phyloP scores from a whole-genome alignment of 2,329 filamentous ascomycete species.

The Cladorrhinum sp. region DNA sequence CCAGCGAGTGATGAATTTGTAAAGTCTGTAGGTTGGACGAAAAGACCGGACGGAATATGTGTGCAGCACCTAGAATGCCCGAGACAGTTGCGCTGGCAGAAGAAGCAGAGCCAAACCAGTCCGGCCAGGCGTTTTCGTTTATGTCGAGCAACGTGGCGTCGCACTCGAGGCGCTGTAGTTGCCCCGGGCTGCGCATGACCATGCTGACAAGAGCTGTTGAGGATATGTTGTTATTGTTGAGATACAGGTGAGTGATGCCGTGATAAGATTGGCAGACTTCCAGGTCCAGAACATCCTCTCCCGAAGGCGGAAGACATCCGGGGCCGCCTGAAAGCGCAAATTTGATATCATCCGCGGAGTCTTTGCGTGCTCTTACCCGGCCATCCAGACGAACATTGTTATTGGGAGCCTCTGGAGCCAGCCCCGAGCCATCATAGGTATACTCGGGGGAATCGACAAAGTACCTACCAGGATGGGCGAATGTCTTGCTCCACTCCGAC shows the following conservation, averaged over 20 bases:
- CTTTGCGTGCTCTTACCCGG: conserved; percentile 29
- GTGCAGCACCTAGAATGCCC: conserved; percentile 44
- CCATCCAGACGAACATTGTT: conserved; percentile 37
- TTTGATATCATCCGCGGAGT: conserved; percentile 36
- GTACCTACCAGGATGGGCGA: conserved; percentile 46
- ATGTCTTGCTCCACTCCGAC: conserved; percentile 43
- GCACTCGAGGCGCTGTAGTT: conserved; percentile 53
- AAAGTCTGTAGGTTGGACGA: conserved; percentile 52
- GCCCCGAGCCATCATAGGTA: conserved; percentile 12
- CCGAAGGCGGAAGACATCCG: conserved; percentile 11
- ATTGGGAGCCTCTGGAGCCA: conserved; percentile 24
- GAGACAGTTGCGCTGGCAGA: conserved; percentile 33
- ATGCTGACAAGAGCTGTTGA: conserved; percentile 42
- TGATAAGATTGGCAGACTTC: conserved; percentile 28
- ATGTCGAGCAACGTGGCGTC: conserved; percentile 38
- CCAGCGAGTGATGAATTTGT: conserved; percentile 57
- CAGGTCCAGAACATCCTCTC: conserved; percentile 21
- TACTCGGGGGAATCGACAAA: conserved; percentile 49
- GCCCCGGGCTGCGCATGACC: conserved; percentile 42
- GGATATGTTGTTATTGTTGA: conserved; percentile 51
- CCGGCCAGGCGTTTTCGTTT: conserved; percentile 12
- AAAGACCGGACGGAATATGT: conserved; percentile 51
- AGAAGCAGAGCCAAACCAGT: conserved; percentile 26
- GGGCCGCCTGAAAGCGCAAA: conserved; percentile 28
- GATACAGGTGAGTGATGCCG: conserved; percentile 52